Conservation (phyloP, 108 stramenopile species). For the Nannochloropsis oceanica region DNA sequence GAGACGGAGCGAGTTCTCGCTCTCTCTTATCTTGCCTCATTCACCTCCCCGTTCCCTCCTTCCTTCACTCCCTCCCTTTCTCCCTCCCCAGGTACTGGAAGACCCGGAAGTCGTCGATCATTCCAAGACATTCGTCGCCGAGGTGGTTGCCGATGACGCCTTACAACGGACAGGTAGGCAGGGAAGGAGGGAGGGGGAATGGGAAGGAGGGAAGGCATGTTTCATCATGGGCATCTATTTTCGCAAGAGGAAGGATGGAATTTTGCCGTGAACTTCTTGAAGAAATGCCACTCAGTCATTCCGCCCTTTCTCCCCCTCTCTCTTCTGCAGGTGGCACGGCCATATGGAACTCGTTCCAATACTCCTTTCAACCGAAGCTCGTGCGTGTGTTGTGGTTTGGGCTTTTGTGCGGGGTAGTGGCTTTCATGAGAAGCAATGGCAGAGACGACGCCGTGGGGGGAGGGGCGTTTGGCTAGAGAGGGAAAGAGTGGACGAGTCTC, state of each 20-base stretch:
- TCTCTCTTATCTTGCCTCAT: not conserved
- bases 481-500: not conserved
- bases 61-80: not conserved
- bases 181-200: not conserved
- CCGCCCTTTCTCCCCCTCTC: not conserved
- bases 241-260: too few species aligned
- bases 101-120: not conserved
- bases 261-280: too few species aligned
- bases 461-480: not conserved
- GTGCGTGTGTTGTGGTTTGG: not conserved
- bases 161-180: not conserved
- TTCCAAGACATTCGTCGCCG: not conserved
- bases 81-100: not conserved
- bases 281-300: too few species aligned
- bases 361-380: not conserved
- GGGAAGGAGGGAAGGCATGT: not conserved
- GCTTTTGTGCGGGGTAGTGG: not conserved
- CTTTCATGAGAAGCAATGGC: not conserved
- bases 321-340: not conserved
- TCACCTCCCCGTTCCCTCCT: not conserved
- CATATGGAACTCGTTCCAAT: not conserved
- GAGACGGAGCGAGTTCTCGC: too few species aligned
- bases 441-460: not conserved
- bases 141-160: not conserved
- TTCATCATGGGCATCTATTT: too few species aligned